Conservation (phyloP, 768 basidiomycete species). For the Lanmaoa rubissima region DNA sequence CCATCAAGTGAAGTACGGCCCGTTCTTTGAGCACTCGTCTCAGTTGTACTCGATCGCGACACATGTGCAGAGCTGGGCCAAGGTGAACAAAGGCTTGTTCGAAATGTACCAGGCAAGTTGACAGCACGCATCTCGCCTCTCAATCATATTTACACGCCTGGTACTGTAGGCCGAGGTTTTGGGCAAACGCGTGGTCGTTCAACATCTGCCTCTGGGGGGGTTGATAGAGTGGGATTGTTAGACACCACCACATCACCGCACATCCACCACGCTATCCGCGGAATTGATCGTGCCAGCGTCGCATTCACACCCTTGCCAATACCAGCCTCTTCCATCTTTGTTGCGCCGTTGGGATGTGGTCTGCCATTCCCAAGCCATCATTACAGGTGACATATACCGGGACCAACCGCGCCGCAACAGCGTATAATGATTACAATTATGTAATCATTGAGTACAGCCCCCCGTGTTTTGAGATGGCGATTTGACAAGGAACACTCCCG, state of each 20-base stretch:
- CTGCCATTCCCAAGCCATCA: constrained; percentile 12
- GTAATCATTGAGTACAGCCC: neutral
- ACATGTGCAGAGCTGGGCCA: constrained; percentile 87
- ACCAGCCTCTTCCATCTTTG: neutral
- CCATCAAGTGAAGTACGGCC: constrained; percentile 77
- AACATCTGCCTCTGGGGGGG: constrained; percentile 87
- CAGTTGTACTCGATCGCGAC: constrained; percentile 83
- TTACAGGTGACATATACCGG: neutral
- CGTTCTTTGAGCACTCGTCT: constrained; percentile 91
- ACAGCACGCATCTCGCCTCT: neutral
- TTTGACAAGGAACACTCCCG: constrained; percentile 1
- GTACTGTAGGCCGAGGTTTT: constrained; percentile 76
- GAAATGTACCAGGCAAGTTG: constrained; percentile 90
- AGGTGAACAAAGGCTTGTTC: constrained; percentile 85
- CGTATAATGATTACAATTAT: neutral
- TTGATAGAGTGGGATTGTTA: constrained; percentile 63
- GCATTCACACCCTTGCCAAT: constrained; percentile 19
- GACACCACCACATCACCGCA: neutral
- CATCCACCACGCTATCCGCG: constrained; percentile 13
- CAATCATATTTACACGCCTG: constrained; percentile 4
- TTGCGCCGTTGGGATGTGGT: neutral
- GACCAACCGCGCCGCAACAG: neutral
- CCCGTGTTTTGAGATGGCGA: neutral
- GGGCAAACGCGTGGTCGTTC: constrained; percentile 93
- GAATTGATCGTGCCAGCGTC: constrained; percentile 9